Percentiles rank a stretch among this genome's conserved stretches.
Evolutionary conservation across 257 asterid genomes (phyloP).

Genomic region (Leonotis leonurus): DNA sequence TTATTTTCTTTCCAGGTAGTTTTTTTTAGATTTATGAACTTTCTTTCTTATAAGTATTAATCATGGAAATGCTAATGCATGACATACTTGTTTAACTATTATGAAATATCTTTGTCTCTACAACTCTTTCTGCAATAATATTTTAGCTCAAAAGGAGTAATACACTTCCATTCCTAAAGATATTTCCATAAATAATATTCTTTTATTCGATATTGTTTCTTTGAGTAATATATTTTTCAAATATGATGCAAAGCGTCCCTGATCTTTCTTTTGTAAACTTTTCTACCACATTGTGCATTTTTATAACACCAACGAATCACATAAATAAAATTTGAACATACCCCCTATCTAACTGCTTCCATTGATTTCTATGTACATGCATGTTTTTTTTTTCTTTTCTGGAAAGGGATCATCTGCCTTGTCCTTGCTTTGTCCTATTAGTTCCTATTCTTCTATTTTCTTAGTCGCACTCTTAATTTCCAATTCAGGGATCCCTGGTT

Average conservation of each 20-base stretch:
- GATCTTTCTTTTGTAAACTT: neutral
- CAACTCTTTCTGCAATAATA: neutral
- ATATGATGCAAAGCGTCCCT: neutral
- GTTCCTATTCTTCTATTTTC: constrained; percentile 21
- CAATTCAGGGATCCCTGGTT: constrained; percentile 86
- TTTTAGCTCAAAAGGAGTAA: neutral
- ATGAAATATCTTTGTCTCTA: neutral
- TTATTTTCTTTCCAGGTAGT: constrained; percentile 92
- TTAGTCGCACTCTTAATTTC: constrained; percentile 15
- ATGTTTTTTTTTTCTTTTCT: neutral
- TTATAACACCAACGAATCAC: neutral
- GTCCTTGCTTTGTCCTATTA: constrained; percentile 4
- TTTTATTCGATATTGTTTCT: neutral
- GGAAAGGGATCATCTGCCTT: neutral
- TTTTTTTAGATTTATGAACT: constrained; percentile 1
- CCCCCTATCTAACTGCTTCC: neutral
- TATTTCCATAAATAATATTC: too few relatives aligned
- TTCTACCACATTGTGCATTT: neutral
- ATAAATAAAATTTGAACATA: neutral
- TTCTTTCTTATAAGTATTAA: neutral
- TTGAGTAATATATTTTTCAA: neutral
- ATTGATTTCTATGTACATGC: neutral
- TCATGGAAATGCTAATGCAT: neutral
- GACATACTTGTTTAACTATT: neutral
- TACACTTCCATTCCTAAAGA: neutral